Base-by-base conservation (phyloP, 2,329 filamentous ascomycete genomes). In the Fusarium abutilonis region DNA sequence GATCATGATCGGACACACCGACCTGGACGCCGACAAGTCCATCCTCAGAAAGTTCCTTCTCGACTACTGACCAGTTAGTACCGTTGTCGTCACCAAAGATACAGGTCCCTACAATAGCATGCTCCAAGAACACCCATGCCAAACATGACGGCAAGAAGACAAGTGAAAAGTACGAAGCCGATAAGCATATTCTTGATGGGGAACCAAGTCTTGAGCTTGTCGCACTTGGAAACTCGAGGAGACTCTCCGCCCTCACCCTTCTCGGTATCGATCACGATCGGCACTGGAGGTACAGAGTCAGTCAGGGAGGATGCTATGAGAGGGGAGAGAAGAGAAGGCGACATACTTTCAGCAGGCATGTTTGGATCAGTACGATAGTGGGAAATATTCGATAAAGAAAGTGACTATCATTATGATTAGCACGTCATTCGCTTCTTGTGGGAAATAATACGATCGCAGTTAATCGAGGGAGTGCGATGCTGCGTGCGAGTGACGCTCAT, bases 111-210 rank as follows among this genome's bases (percentile, higher is more conserved):
- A 75, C 73, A 65, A 48, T 68, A 74, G 38, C 53, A 28, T 50
- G 70, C 64, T 21, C 68, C 68, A 36, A 74, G 34, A 32, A 75
- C 32, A 13, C 71, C 69, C 41, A 74, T 67, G 23, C 66, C 70
- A 58, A 75, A 72, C 60, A 74, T 66, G 46, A 63, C 38, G 19
- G 55, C 49, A 19, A 70, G 40, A n/a, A 71, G 36, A 43, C 47
- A 56, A 11, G 55, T 23, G 6, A 61, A 21, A 29, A 65, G 10
- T 28, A 60, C 19, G 15, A 53, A 36, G 21, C 48, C 44, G 31
- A 57, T 9, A 10, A 71, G 10, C 14, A 60, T 8, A 32, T 65
- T 68, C 53, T 62, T 63, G 17, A 46, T 32, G 19, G 28, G 31
- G 32, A 55, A 23, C 29, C 9, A 15, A 9, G 17, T 36, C 40